Evolutionary conservation across 768 basidiomycete species (phyloP), one percentile per base, ranked within the genome.

Genomic region (Hericium erinaceus): DNA sequence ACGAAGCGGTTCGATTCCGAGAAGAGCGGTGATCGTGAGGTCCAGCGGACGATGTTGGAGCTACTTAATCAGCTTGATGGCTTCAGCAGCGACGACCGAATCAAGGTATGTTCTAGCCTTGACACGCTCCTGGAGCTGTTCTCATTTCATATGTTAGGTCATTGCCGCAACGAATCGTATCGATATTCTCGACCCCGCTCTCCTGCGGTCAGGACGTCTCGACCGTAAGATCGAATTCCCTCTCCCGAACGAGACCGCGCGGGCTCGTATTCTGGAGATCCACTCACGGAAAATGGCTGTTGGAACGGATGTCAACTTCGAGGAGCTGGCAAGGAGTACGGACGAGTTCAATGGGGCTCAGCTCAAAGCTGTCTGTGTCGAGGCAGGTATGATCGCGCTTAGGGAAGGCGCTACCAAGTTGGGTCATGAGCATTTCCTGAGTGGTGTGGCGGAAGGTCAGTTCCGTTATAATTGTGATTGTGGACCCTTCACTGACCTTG

Each of bases 1-100:
- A 98, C 95, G 11, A 98, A 98, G 70, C 89, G 97, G 8, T 98
- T 98, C 68, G 97, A 99, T 67, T 94, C 91, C 16, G 95, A 98
- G 73, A 99, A 98, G 80, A 92, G 92, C 66, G 97, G 97, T 60
- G 97, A 99, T 72, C 83, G 97, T 69, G 97, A 99, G 70, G 97
- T 99, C n/a, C 97, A 99, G 72, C 77, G 97, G 60, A 99, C 97
- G n/a, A 99, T 99, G 97, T 77, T 99, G 67, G 97, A 99, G 69
- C 79, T 99, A 48, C 82, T 99, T 61, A 99, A 99, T 71, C 97
- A 99, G 72, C 77, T 98, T 46, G 97, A 99, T 66, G 97, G 97
- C 33, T 99, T 99, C 74, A 89, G 92, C 59, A 94, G 91, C 64
- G 95, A 98, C 66, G 91, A 94, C 58, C 82, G 95, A 61, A 99